A percentile compares a stretch with the other conserved stretches of the same genome.
These are phyloP conservation scores for Kodamaea neixiangensis DNA, from an alignment of 805 yeast species.

Conservation along the genomic window DNA sequence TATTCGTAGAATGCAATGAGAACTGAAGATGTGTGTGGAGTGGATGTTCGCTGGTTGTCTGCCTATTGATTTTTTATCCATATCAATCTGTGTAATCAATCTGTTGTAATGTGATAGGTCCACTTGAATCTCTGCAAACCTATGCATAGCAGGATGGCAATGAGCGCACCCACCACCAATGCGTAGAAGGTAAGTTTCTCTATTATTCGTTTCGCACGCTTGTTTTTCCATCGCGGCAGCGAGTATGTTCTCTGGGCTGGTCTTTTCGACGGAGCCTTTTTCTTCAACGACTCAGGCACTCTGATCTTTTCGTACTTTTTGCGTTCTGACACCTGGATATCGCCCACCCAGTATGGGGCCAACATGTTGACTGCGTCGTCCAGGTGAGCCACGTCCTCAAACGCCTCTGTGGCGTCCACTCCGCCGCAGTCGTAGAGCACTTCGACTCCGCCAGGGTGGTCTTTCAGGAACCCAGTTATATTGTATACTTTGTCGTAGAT, in stretches of 20 bases:
- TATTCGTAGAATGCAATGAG: neutral
- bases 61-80: neutral
- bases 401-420: conserved; percentile 68
- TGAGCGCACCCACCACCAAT: conserved; percentile 16
- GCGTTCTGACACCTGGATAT: conserved; percentile 21
- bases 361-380: conserved; percentile 36
- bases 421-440: conserved; percentile 83
- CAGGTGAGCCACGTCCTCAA: conserved; percentile 48
- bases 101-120: conserved; percentile 14
- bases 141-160: conserved; percentile 18
- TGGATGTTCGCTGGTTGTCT: neutral
- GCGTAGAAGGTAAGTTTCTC: conserved; percentile 15
- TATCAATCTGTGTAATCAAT: conserved; percentile 1
- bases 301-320: conserved; percentile 15
- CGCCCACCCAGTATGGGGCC: conserved; percentile 31
- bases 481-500: conserved; percentile 80
- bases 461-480: conserved; percentile 65
- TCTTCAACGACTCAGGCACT: conserved; percentile 10
- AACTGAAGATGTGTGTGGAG: neutral
- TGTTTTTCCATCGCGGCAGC: conserved; percentile 9
- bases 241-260: neutral
- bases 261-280: neutral
- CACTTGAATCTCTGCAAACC: conserved; percentile 24
- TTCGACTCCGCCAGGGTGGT: conserved; percentile 79
- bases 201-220: conserved; percentile 10